These are phyloP conservation scores for Wickerhamomyces sydowiorum DNA, from an alignment of 805 yeast genomes.

Conservation along the genomic window DNA sequence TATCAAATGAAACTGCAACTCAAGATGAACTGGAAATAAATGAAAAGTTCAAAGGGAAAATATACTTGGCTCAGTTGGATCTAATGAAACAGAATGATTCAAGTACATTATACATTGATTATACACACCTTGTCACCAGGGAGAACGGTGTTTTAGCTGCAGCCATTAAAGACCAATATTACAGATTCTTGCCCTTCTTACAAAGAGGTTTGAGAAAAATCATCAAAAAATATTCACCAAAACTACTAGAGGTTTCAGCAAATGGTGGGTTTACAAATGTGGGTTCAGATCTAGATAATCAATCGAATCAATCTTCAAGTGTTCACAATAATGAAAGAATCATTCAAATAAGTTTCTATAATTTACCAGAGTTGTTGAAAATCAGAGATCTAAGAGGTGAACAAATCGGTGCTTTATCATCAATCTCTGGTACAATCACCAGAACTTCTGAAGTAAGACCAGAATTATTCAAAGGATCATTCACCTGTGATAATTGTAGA, in stretches of 20 bases:
- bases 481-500: slow-evolving; percentile 84
- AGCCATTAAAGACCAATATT: slow-evolving; percentile 88
- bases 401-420: slow-evolving; percentile 75
- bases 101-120: slow-evolving; percentile 79
- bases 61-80: slow-evolving; percentile 74
- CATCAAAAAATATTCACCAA: slow-evolving; percentile 69
- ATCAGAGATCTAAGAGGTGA: slow-evolving; percentile 89
- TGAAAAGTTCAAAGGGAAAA: slow-evolving; percentile 43
- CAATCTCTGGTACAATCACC: slow-evolving; percentile 92
- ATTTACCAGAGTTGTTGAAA: slow-evolving; percentile 74
- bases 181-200: slow-evolving; percentile 85
- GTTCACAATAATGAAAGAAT: slow-evolving; percentile 56
- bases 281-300: slow-evolving; percentile 25
- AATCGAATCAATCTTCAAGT: slow-evolving; percentile 39
- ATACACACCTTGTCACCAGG: slow-evolving; percentile 63
- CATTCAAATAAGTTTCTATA: slow-evolving; percentile 87
- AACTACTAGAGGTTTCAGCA: slow-evolving; percentile 39
- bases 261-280: slow-evolving; percentile 29
- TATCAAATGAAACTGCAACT: slow-evolving; percentile 24
- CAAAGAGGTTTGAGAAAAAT: slow-evolving; percentile 68
- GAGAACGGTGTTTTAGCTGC: slow-evolving; percentile 86
- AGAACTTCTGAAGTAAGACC: slow-evolving; percentile 96
- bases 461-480: slow-evolving; percentile 80
- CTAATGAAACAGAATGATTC: slow-evolving; percentile 74
- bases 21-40: slow-evolving; percentile 26